Percentiles rank a stretch among this genome's conserved stretches.
Evolutionary conservation across 306 rosid genomes (phyloP).

Genomic region (Ziziphus jujuba): DNA sequence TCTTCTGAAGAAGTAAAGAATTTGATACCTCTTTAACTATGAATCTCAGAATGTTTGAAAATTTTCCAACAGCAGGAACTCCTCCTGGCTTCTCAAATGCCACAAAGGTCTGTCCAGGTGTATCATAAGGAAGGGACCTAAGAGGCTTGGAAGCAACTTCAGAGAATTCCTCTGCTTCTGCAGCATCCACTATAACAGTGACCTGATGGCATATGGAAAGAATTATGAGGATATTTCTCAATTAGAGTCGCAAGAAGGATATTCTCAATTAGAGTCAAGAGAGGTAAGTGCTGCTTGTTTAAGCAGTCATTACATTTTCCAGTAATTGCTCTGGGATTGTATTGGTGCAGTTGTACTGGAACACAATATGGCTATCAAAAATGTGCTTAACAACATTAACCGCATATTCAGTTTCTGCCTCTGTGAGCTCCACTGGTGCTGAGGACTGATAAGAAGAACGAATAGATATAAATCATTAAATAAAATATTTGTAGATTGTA

Average conservation of each 20-base stretch:
- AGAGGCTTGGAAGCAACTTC: constrained; percentile 78
- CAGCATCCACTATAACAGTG: constrained; percentile 74
- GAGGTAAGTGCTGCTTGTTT: constrained; percentile 6
- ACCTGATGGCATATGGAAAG: constrained; percentile 51
- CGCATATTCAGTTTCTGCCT: constrained; percentile 95
- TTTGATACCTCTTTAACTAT: constrained; percentile 81
- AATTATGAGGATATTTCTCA: constrained; percentile 21
- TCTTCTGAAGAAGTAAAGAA: constrained; percentile 9
- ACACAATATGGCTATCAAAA: constrained; percentile 81
- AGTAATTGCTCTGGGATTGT: constrained; percentile 94
- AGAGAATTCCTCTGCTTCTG: constrained; percentile 89
- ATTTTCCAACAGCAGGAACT: constrained; percentile 70
- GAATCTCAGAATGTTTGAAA: constrained; percentile 74
- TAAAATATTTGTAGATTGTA: constrained; percentile 2
- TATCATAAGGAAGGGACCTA: constrained; percentile 89
- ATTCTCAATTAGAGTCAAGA: constrained; percentile 17
- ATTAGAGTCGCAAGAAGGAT: constrained; percentile 19
- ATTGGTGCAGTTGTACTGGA: constrained; percentile 97
- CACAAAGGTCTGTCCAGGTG: constrained; percentile 88
- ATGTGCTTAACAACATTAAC: constrained; percentile 95
- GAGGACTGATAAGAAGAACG: constrained; percentile 67
- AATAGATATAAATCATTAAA: constrained; percentile 9
- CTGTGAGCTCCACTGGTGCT: constrained; percentile 95
- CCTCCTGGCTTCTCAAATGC: constrained; percentile 93
- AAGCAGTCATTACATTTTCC: constrained; percentile 62